These are phyloP conservation scores for Colletotrichum shisoi DNA, from an alignment of 2,329 filamentous ascomycete genomes.

Conservation along the genomic window DNA sequence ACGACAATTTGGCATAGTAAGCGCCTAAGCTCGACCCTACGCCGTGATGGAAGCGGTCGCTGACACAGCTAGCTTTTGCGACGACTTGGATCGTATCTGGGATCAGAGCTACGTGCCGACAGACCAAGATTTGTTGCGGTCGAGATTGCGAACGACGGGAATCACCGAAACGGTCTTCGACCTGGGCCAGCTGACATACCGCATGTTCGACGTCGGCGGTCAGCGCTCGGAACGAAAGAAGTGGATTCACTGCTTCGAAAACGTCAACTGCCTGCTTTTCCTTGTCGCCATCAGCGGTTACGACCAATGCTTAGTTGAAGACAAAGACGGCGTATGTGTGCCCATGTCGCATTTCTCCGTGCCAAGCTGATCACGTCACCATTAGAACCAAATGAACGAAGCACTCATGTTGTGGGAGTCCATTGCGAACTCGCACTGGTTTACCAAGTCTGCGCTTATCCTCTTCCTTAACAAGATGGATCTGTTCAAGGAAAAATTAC, in stretches of 20 bases:
- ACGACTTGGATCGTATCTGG: slow-evolving; percentile 78
- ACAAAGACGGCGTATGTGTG: slow-evolving; percentile 85
- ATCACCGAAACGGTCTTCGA: slow-evolving; percentile 97
- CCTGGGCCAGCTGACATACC: slow-evolving; percentile 88
- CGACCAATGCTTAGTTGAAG: slow-evolving; percentile 94
- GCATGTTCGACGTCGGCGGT: slow-evolving; percentile 95
- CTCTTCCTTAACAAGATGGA: slow-evolving; percentile 91
- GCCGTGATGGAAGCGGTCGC: not conserved
- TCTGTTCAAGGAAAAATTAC: slow-evolving; percentile 79
- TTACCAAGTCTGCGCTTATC: slow-evolving; percentile 80
- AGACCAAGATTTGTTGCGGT: slow-evolving; percentile 93
- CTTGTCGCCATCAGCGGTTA: slow-evolving; percentile 95
- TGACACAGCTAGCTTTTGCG: slow-evolving; percentile 73
- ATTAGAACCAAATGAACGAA: slow-evolving; percentile 89
- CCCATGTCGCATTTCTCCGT: not conserved
- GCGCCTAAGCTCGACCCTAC: slow-evolving; percentile 47
- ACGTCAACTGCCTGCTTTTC: slow-evolving; percentile 90
- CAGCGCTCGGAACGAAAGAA: slow-evolving; percentile 94
- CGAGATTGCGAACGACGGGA: slow-evolving; percentile 87
- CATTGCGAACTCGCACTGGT: slow-evolving; percentile 86
- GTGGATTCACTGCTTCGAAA: slow-evolving; percentile 97
- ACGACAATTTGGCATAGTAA: slow-evolving; percentile 95
- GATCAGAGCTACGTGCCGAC: slow-evolving; percentile 81
- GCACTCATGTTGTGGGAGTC: slow-evolving; percentile 87
- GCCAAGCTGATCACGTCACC: slow-evolving; percentile 39